Conservation (phyloP, 306 rosid genomes). For the Coriaria nepalensis region DNA sequence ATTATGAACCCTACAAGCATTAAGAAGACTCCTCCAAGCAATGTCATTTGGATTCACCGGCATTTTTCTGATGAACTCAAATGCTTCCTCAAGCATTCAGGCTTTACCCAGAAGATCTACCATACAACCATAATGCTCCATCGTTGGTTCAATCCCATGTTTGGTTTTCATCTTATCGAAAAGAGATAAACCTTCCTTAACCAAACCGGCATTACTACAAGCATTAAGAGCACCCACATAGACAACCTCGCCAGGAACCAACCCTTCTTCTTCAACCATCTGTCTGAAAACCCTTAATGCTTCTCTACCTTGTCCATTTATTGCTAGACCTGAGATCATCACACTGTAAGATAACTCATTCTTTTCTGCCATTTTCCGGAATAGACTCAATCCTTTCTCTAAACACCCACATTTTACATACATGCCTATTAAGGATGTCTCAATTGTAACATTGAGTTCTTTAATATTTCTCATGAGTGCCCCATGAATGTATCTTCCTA, state of each 20-base stretch:
- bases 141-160: conserved; percentile 48
- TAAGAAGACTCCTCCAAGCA: conserved; percentile 72
- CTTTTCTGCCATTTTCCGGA: conserved; percentile 46
- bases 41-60: conserved; percentile 43
- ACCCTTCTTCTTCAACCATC: conserved; percentile 54
- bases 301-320: conserved; percentile 62
- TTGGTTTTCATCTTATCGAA: conserved; percentile 46
- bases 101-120: conserved; percentile 74
- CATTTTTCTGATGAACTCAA: conserved; percentile 46
- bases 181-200: conserved; percentile 41
- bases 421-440: conserved; percentile 71
- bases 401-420: conserved; percentile 70
- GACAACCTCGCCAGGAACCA: conserved; percentile 48
- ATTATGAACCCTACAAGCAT: conserved; percentile 57
- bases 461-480: conserved; percentile 48
- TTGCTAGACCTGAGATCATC: conserved; percentile 71
- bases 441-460: conserved; percentile 59
- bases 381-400: conserved; percentile 40
- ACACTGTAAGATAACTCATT: conserved; percentile 51
- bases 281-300: conserved; percentile 49
- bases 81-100: conserved; percentile 58
- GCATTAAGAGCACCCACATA: conserved; percentile 59
- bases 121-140: conserved; percentile 70
- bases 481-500: conserved; percentile 67
- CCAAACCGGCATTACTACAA: conserved; percentile 69